Evolutionary conservation across 768 basidiomycete genomes (phyloP), one percentile per base, ranked within the genome.

Genomic region (Vararia minispora): DNA sequence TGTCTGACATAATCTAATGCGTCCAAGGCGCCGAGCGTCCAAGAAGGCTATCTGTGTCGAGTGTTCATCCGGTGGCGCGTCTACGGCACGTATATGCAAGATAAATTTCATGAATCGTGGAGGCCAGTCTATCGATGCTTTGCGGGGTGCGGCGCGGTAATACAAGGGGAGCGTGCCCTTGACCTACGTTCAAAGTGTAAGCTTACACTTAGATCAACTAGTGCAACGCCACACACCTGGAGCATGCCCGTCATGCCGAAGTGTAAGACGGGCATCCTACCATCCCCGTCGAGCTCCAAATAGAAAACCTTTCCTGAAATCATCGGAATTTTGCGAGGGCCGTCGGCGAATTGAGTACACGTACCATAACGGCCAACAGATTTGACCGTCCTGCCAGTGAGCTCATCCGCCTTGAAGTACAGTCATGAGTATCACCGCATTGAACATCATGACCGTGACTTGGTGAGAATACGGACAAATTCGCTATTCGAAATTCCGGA

Each of bases 241-340:
- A 87, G 62, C 73, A 76, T 80, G n/a, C 84, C 84, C 1, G 83
- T 86, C 85, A 87, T 88, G 2, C 84, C 85, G 47, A 87, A 83
- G 52, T 87, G 84, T 33, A 86, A 57, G 3, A 86, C 76, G 3
- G 83, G 83, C 45, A 71, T 54, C 49, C 63, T 64, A 0, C 80
- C 82, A 11, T 59, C 42, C 6, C 79, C 80, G 22, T 72, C 68
- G 3, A 87, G 64, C 30, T 68, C 65, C 9, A 87, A 54, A 48
- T 79, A 88, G 43, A 79, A 76, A n/a, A 70, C 62, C 54, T 81
- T 74, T 37, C 78, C 74, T 75, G 37, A 14, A 24, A 13, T 20
- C n/a, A 33, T 30, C 12, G 13, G 11, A n/a, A 21, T 13, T 26
- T 29, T 17, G 32, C 23, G 35, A 41, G n/a, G n/a, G n/a, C n/a